Evolutionary conservation across 345 rosid genomes (phyloP).

Genomic region (Eucalyptus sideroxylon): DNA sequence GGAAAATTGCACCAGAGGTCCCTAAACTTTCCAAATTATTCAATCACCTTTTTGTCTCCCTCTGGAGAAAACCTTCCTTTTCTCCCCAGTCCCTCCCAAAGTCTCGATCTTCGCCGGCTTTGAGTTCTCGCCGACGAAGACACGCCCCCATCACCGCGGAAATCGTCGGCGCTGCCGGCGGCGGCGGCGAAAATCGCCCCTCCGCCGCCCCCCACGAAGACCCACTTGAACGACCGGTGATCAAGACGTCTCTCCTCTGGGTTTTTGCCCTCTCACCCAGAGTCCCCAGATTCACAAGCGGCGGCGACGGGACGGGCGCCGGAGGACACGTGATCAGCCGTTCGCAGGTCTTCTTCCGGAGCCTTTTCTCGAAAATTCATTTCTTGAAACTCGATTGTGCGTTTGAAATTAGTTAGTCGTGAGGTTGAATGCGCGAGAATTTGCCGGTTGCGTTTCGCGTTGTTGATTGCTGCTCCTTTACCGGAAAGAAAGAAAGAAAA

Average conservation of each 20-base stretch:
- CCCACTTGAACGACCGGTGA: background rate
- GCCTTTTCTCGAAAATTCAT: background rate
- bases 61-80: background rate
- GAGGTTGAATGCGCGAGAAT: background rate
- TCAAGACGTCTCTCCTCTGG: background rate
- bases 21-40: background rate
- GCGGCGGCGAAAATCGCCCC: background rate
- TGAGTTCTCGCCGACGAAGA: background rate
- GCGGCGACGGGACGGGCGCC: background rate
- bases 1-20: background rate
- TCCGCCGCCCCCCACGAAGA: background rate
- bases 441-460: background rate
- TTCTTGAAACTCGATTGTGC: background rate
- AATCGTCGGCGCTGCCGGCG: background rate
- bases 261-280: background rate
- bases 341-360: background rate
- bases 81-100: accelerated
- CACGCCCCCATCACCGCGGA: background rate
- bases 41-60: accelerated
- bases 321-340: background rate
- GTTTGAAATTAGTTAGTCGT: accelerated
- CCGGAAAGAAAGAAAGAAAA: background rate
- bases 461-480: background rate
- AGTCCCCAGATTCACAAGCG: background rate
- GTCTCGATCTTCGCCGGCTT: background rate